Percentiles rank a stretch among this genome's conserved stretches.
These are phyloP conservation scores for Pestalotiopsis sp. DNA, from an alignment of 2,329 filamentous ascomycete species.

Conservation along the genomic window DNA sequence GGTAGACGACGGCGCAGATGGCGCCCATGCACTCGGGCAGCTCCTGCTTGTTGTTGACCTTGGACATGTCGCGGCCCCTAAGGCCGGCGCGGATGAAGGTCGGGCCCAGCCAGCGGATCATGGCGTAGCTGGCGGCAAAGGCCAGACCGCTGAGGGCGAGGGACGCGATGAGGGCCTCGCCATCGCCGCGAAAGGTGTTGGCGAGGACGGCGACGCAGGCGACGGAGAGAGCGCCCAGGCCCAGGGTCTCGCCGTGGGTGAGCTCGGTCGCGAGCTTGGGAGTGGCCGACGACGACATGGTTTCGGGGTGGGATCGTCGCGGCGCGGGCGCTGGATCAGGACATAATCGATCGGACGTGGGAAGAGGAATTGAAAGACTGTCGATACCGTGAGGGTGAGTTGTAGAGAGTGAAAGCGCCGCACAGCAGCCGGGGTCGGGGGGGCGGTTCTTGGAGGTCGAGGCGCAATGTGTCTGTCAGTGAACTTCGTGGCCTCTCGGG, in stretches of 20 bases:
- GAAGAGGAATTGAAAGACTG: background rate
- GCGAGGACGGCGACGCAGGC: constrained; percentile 72
- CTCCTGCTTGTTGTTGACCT: constrained; percentile 53
- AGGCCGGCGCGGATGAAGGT: constrained; percentile 86
- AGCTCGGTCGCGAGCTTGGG: constrained; percentile 38
- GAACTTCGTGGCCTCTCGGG: background rate
- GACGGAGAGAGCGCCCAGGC: constrained; percentile 62
- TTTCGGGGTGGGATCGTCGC: background rate
- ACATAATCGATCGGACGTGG: background rate
- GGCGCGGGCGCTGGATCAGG: background rate
- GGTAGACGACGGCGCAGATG: constrained; percentile 87
- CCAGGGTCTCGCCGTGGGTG: constrained; percentile 52
- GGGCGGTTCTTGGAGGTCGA: background rate
- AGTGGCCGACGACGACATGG: constrained; percentile 10
- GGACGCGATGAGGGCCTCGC: constrained; percentile 87
- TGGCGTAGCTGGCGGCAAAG: constrained; percentile 77
- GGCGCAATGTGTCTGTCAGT: background rate
- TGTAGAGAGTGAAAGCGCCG: background rate
- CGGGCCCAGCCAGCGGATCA: constrained; percentile 91
- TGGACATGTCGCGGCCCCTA: constrained; percentile 87
- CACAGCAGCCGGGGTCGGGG: background rate
- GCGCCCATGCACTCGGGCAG: constrained; percentile 94
- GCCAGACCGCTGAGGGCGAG: constrained; percentile 83
- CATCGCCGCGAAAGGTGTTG: constrained; percentile 74
- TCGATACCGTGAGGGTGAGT: background rate